Conservation (phyloP, 371 early-diverging fungal species). For the Rhizopus stolonifer region DNA sequence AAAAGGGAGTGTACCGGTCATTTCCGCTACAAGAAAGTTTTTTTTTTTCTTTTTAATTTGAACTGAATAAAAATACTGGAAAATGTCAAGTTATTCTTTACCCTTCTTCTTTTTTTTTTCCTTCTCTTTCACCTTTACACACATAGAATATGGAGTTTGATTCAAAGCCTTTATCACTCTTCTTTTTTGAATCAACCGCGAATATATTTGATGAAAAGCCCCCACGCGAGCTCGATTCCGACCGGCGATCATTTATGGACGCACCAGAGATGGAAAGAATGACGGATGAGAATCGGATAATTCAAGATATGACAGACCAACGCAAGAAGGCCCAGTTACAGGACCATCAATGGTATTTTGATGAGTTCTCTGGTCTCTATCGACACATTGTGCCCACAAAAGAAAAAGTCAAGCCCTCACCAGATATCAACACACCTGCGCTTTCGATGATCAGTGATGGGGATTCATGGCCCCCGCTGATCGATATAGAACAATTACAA, state of each 20-base stretch:
- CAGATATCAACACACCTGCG: background rate
- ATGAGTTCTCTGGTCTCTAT: slow-evolving; percentile 37
- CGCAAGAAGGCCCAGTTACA: slow-evolving; percentile 2
- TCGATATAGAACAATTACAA: slow-evolving; percentile 9
- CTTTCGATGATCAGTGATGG: background rate
- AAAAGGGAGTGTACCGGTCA: slow-evolving; percentile 15
- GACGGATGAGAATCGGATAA: slow-evolving; percentile 5
- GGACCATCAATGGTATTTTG: slow-evolving; percentile 38
- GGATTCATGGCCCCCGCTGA: slow-evolving; percentile 11
- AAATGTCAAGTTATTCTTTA: background rate
- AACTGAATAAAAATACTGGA: background rate
- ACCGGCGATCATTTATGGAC: background rate
- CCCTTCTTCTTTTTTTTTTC: background rate
- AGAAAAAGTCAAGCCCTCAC: background rate
- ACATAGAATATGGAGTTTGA: background rate
- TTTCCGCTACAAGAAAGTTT: slow-evolving; percentile 9
- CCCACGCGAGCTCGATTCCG: background rate
- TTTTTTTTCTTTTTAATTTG: too few relatives aligned
- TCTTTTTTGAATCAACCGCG: background rate
- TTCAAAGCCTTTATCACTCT: background rate
- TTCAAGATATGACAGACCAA: slow-evolving; percentile 3
- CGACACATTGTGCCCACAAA: slow-evolving; percentile 19
- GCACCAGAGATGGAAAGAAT: background rate
- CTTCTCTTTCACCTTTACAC: background rate
- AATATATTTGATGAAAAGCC: background rate